Percentiles rank a stretch among this genome's conserved stretches.
These are phyloP conservation scores for Chamaecyparis obtusa DNA, from an alignment of 75 land plant species.

Conservation along the genomic window DNA sequence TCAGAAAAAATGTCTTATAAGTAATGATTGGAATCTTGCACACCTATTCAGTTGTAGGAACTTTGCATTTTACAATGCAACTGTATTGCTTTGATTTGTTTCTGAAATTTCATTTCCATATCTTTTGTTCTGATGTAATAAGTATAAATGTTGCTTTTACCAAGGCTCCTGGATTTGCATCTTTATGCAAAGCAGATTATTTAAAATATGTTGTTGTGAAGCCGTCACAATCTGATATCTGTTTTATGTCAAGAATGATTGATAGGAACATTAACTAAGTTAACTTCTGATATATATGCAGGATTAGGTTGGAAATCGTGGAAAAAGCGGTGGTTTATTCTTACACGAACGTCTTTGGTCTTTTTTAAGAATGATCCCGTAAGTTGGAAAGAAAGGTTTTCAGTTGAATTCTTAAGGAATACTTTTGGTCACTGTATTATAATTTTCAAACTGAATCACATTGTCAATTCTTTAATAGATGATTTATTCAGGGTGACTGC, in stretches of 20 bases:
- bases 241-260: neutral
- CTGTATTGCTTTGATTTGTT: neutral
- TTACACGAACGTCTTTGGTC: slow-evolving; percentile 92
- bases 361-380: slow-evolving; percentile 98
- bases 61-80: neutral
- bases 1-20: neutral
- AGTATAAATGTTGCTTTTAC: neutral
- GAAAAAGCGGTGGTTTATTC: slow-evolving; percentile 98
- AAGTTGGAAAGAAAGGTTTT: slow-evolving; percentile 21
- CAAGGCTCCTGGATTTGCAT: neutral
- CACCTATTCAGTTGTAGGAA: neutral
- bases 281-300: slow-evolving; percentile 22
- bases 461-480: neutral
- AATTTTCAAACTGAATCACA: neutral
- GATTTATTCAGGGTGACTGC: neutral
- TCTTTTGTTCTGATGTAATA: neutral
- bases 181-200: neutral
- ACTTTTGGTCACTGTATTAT: neutral
- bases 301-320: slow-evolving; percentile 98
- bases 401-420: neutral
- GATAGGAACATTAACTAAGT: neutral
- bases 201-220: neutral
- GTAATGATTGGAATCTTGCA: neutral
- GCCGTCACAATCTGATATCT: neutral
- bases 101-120: neutral